Conservation (phyloP, 768 basidiomycete species). For the Kwoniella bestiolae region DNA sequence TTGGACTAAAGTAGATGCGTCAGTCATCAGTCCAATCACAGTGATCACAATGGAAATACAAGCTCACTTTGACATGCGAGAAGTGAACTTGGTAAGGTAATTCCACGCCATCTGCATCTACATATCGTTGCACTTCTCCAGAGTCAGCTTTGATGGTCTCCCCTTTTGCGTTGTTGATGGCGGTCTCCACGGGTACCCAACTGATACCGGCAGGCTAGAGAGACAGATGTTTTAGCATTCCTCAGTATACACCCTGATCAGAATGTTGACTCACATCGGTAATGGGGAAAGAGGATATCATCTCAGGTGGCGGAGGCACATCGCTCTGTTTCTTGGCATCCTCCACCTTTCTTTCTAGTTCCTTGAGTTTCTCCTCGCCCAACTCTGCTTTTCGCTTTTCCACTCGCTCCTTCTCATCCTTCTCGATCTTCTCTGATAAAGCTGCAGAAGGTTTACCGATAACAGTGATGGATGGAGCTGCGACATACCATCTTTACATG, state of each 20-base stretch:
- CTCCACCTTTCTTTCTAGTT: slow-evolving; percentile 70
- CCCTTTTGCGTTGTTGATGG: slow-evolving; percentile 42
- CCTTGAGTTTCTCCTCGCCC: slow-evolving; percentile 78
- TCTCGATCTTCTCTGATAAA: slow-evolving; percentile 78
- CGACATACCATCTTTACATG: slow-evolving; percentile 72
- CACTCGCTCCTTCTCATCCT: slow-evolving; percentile 77
- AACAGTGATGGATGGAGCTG: slow-evolving; percentile 73
- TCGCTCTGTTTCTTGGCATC: slow-evolving; percentile 87
- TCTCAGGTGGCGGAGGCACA: slow-evolving; percentile 74
- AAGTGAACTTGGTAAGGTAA: slow-evolving; percentile 91
- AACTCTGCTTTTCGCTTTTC: slow-evolving; percentile 69
- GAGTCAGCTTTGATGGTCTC: slow-evolving; percentile 55
- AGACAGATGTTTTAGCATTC: too few relatives aligned
- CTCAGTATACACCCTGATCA: too few relatives aligned
- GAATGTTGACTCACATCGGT: slow-evolving; percentile 67
- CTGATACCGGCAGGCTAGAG: slow-evolving; percentile 69
- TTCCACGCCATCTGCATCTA: slow-evolving; percentile 69
- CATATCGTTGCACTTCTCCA: slow-evolving; percentile 64
- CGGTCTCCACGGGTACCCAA: slow-evolving; percentile 79
- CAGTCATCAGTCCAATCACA: slow-evolving; percentile 19
- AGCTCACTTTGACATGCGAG: slow-evolving; percentile 80
- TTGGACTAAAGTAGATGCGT: slow-evolving; percentile 68
- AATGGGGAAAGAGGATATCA: slow-evolving; percentile 84
- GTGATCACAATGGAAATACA: neutral
- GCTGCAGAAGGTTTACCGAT: slow-evolving; percentile 84